phyloP scores from a whole-genome alignment of 2,329 filamentous ascomycete genomes.

The Davidsoniella australis region DNA sequence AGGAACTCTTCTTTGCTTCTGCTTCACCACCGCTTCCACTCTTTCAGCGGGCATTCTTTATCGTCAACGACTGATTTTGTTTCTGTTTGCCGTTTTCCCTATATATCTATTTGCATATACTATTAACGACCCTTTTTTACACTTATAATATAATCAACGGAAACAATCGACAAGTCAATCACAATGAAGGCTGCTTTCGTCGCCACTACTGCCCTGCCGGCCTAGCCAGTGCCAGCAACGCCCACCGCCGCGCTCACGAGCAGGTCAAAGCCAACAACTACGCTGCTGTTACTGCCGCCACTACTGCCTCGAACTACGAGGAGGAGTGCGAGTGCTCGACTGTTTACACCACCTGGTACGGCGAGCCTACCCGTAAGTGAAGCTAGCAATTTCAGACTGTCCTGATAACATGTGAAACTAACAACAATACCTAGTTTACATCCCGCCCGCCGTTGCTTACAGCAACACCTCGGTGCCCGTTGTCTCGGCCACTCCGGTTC shows the following conservation, averaged over 20 bases:
- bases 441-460: constrained; percentile 11
- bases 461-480: constrained; percentile 2
- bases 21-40: constrained; percentile 56
- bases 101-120: background rate
- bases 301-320: constrained; percentile 19
- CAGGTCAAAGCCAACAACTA: constrained; percentile 49
- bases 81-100: constrained; percentile 12
- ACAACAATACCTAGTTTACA: constrained; percentile 11
- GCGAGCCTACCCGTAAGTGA: constrained; percentile 45
- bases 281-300: constrained; percentile 17
- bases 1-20: constrained; percentile 18
- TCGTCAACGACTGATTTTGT: constrained; percentile 4
- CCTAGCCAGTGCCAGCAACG: constrained; percentile 32
- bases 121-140: constrained; percentile 1
- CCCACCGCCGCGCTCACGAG: constrained; percentile 20
- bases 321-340: constrained; percentile 53
- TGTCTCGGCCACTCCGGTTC: background rate
- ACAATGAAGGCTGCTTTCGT: constrained; percentile 63
- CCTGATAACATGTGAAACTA: background rate
- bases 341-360: constrained; percentile 54
- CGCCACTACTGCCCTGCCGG: constrained; percentile 43
- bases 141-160: background rate
- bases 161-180: constrained; percentile 17
- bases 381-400: background rate
- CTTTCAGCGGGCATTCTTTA: constrained; percentile 73